Base-by-base conservation (phyloP, 2,329 filamentous ascomycete species). In the Aspergillus fructus region DNA sequence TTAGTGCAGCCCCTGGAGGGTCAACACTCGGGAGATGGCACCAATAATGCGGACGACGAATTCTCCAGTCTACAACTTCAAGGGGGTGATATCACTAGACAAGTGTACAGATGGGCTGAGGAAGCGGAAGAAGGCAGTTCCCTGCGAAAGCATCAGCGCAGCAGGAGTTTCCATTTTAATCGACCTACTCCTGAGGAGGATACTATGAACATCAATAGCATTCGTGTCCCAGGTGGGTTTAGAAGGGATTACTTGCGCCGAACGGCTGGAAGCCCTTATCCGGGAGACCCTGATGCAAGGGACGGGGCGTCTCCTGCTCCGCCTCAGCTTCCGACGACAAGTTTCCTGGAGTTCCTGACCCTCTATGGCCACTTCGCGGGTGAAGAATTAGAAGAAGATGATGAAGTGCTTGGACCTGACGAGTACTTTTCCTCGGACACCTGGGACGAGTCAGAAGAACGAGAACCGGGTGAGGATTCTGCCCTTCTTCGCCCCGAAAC, bases 361-460 rank as follows among this genome's bases (percentile, higher is more conserved):
- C 83, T 99, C 30, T 99, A 97, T 67, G 94, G 94, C 4, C 94
- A 99, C 76, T 99, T 99, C 72, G 94, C 94, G 2, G 94, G 94
- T 76, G 94, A 99, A 75, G 90, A 96, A 71, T 83, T 99, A 12
- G 93, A 97, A 72, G 94, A 99, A 74, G 94, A 97, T 66, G 94
- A 97, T 66, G 93, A 97, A 73, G 90, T 87, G 2, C 79, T 96
- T 13, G 86, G 83, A 5, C 91, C 91, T 2, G 89, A 96, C 71
- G 93, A 97, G 70, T 97, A 96, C 74, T 97, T 97, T 71, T 89
- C 88, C 7, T 93, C 91, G 0, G 90, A 90, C 64, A 81, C 86
- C 21, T 87, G 87, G 58, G 85, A 87, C 51, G 73, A 61, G 79
- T 81, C 41, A 76, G 75, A 59, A 83, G 85, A 64, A 86, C 85